Percentiles rank a stretch among this genome's conserved stretches.
phyloP scores from a whole-genome alignment of 805 yeast genomes.

The Lipomyces lipofer region DNA sequence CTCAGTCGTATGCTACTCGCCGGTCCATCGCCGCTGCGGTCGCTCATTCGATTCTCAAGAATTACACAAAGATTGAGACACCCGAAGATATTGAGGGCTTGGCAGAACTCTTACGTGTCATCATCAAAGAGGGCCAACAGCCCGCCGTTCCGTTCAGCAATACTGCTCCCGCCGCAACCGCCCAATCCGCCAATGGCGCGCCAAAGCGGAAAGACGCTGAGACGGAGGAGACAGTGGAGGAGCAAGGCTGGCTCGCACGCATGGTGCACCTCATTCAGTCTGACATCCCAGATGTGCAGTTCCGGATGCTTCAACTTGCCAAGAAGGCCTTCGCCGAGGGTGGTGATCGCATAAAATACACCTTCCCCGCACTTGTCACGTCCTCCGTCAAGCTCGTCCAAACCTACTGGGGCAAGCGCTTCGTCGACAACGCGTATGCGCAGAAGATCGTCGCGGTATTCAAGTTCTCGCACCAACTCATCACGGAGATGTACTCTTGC shows the following conservation, averaged over 20 bases:
- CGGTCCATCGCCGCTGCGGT: conserved; percentile 61
- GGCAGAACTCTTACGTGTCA: conserved; percentile 56
- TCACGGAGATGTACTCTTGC: conserved; percentile 58
- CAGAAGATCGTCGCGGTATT: conserved; percentile 53
- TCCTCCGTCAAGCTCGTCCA: conserved; percentile 61
- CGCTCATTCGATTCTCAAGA: conserved; percentile 54
- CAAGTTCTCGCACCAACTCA: conserved; percentile 68
- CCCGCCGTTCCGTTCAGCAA: conserved; percentile 34
- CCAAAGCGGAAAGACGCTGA: conserved; percentile 27
- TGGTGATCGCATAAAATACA: conserved; percentile 56
- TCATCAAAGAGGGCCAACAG: conserved; percentile 47
- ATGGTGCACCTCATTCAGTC: conserved; percentile 63
- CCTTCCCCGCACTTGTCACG: conserved; percentile 75
- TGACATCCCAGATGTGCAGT: conserved; percentile 49
- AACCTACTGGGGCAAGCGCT: conserved; percentile 41
- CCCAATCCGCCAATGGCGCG: conserved; percentile 7
- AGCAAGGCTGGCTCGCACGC: conserved; percentile 53
- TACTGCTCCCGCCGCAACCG: conserved; percentile 15
- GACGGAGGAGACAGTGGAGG: conserved; percentile 45
- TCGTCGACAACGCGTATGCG: conserved; percentile 32
- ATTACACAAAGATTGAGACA: conserved; percentile 43
- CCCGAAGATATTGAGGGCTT: conserved; percentile 58
- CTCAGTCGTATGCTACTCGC: conserved; percentile 55
- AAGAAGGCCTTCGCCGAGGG: conserved; percentile 55
- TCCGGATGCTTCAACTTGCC: conserved; percentile 49